Evolutionary conservation across 2,329 filamentous ascomycete species (phyloP), one percentile per base, ranked within the genome.

Genomic region (Scopulariopsis brevicaulis): DNA sequence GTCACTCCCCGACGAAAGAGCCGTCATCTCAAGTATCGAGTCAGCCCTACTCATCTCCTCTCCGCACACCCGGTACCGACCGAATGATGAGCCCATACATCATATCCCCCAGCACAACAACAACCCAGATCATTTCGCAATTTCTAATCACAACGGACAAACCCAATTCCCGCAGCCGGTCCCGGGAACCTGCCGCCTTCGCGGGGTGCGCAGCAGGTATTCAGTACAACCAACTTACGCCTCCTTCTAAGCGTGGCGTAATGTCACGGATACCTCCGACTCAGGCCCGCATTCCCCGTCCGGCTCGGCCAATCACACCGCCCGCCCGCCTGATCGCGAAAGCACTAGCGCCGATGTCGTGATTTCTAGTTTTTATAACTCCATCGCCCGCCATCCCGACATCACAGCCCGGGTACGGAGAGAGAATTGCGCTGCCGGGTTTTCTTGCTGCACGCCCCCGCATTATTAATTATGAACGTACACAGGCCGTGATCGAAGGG

Each of bases 281-380:
- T 18, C 24, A 15, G 25, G 35, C 55, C 34, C 50, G 55, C 28
- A 52, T 56, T 25, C 55, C 43, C 55, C 55, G 50, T 56, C 43
- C 40, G 25, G 22, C 32, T 6, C 10, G 12, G 46, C 46, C 46
- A 50, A 50, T 50, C 46, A 50, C 2, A 46, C 1, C 6, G 3
- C 10, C 46, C 20, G 12, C 46, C 10, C 6, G 20, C n/a, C n/a
- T 24, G 22, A 22, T 75, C 72, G 73, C 73, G 73, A 76, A 74
- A 74, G 74, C 69, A 61, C 71, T 77, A 76, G 75, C 74, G 74
- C 71, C 70, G 74, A 77, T 77, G 75, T 77, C 75, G 75, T 77
- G 75, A 77, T 77, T 54, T 53, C 51, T 46, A 53, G 51, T 43
- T 54, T 53, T 53, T 28, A 53, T 34, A 20, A 53, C 28, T 34